Conservation (phyloP, 2,329 filamentous ascomycete genomes). For the Talaromyces verruculosus region DNA sequence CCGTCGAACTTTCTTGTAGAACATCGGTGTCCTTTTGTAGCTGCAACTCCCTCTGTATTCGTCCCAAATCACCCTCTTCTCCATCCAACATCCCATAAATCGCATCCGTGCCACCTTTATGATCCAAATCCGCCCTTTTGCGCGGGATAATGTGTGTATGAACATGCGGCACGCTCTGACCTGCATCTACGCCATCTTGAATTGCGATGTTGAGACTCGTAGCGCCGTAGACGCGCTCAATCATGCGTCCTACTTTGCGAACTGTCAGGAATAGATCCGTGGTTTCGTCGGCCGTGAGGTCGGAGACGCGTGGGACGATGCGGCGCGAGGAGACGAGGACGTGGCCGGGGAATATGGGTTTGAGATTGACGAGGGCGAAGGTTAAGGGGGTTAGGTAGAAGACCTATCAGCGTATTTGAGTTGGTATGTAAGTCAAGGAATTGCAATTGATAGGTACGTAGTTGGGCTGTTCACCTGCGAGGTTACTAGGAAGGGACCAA, state of each 20-base stretch:
- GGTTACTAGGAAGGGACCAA: slow-evolving; percentile 75
- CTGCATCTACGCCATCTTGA: slow-evolving; percentile 88
- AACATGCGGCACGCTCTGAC: slow-evolving; percentile 90
- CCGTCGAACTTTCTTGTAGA: background rate
- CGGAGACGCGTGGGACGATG: slow-evolving; percentile 68
- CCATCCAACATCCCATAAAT: slow-evolving; percentile 81
- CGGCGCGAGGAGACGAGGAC: slow-evolving; percentile 80
- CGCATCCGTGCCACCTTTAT: slow-evolving; percentile 63
- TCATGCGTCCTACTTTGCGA: slow-evolving; percentile 75
- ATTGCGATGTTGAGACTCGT: slow-evolving; percentile 88
- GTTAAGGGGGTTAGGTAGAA: slow-evolving; percentile 78
- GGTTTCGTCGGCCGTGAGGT: slow-evolving; percentile 71
- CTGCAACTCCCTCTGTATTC: slow-evolving; percentile 61
- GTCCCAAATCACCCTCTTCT: slow-evolving; percentile 80
- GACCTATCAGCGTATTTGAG: slow-evolving; percentile 58
- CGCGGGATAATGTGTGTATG: slow-evolving; percentile 91
- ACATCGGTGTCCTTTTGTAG: slow-evolving; percentile 23
- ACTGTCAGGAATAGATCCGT: slow-evolving; percentile 84
- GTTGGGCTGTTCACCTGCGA: slow-evolving; percentile 57
- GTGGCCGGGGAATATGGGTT: slow-evolving; percentile 89
- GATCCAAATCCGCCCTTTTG: slow-evolving; percentile 57
- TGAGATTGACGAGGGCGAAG: slow-evolving; percentile 92
- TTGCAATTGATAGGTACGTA: background rate
- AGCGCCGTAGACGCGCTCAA: slow-evolving; percentile 62
- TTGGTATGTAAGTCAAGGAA: background rate